Percentiles rank a stretch among this genome's conserved stretches.
phyloP scores from a whole-genome alignment of 2,329 filamentous ascomycete species.

The Aspergillus carbonarius region DNA sequence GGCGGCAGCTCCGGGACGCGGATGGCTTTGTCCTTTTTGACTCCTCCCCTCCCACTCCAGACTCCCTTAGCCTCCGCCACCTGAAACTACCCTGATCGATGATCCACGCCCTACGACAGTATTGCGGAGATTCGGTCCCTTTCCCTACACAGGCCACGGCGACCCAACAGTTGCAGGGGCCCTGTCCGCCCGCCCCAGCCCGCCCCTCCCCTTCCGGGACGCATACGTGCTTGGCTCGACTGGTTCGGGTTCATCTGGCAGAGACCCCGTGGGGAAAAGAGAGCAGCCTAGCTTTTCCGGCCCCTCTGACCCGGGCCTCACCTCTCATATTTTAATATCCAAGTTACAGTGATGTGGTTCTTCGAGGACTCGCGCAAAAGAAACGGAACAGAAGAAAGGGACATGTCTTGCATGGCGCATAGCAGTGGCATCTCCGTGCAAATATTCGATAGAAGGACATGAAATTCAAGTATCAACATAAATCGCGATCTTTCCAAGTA shows the following conservation, averaged over 20 bases:
- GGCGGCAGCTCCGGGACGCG: constrained; percentile 11
- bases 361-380: constrained; percentile 7
- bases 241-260: not conserved
- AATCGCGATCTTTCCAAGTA: constrained; percentile 31
- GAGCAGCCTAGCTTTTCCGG: not conserved
- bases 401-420: constrained; percentile 9
- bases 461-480: constrained; percentile 19
- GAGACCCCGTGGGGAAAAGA: not conserved
- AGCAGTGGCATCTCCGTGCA: constrained; percentile 14
- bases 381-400: constrained; percentile 6
- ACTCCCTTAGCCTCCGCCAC: not conserved
- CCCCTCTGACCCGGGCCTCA: not conserved
- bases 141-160: no score
- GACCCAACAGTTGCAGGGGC: no score
- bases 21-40: not conserved
- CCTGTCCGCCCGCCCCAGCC: no score
- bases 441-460: constrained; percentile 16
- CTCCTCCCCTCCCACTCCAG: constrained; percentile 6
- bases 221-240: no score
- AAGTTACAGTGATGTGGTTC: constrained; percentile 22
- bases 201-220: no score
- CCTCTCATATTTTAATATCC: constrained; percentile 18
- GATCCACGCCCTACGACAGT: not conserved
- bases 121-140: no score
- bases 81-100: no score